Evolutionary conservation across 768 basidiomycete genomes (phyloP).

Genomic region (Leucocoprinus birnbaumii): DNA sequence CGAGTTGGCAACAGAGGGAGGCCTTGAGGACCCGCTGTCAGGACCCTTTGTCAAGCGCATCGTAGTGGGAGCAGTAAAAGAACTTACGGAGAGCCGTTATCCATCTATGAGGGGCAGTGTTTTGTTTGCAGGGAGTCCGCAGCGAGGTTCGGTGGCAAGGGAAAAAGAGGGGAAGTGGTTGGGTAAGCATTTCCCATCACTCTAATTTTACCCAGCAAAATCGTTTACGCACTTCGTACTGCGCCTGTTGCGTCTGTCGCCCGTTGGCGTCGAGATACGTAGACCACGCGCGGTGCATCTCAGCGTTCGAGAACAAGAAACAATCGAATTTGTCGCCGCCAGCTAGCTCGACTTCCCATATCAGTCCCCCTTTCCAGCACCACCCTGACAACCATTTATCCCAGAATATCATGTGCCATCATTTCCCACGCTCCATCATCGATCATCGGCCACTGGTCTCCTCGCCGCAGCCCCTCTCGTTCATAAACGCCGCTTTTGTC

Average conservation of each 20-base stretch:
- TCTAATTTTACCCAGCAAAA: neutral
- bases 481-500: too few relatives aligned
- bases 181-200: slow-evolving; percentile 18
- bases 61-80: neutral
- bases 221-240: neutral
- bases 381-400: slow-evolving; percentile 1
- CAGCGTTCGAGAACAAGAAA: too few relatives aligned
- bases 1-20: slow-evolving; percentile 37
- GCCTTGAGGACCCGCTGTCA: slow-evolving; percentile 24
- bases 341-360: neutral
- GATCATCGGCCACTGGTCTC: too few relatives aligned
- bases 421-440: too few relatives aligned
- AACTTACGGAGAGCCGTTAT: slow-evolving; percentile 22
- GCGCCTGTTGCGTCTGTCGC: slow-evolving; percentile 11
- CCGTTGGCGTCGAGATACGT: slow-evolving; percentile 38
- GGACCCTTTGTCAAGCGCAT: neutral
- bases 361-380: neutral
- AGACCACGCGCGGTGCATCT: slow-evolving; percentile 53
- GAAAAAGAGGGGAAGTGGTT: slow-evolving; percentile 15
- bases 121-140: slow-evolving; percentile 11
- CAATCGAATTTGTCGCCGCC: too few relatives aligned
- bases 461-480: too few relatives aligned
- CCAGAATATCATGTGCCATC: neutral
- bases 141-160: slow-evolving; percentile 15
- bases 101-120: slow-evolving; percentile 19